A percentile compares a stretch with the other conserved stretches of the same genome.
Evolutionary conservation across 2,329 filamentous ascomycete species (phyloP).

Genomic region (Apiospora marii): DNA sequence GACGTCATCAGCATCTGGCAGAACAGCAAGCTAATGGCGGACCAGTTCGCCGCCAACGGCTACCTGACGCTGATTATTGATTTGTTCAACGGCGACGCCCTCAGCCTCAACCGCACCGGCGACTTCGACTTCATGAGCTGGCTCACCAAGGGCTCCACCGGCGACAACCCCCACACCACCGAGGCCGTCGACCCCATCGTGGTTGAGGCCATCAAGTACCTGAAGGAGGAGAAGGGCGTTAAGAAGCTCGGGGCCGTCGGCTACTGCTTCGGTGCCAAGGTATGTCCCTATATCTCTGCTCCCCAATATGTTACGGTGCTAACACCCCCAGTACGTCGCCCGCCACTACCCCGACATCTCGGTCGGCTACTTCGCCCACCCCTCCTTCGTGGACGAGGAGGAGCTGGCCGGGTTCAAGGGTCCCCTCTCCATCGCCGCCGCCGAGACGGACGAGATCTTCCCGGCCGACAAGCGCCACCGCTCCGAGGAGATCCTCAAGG

Average conservation of each 20-base stretch:
- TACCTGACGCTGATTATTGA: conserved; percentile 76
- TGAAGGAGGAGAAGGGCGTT: conserved; percentile 62
- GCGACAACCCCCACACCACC: conserved; percentile 58
- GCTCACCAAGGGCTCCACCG: conserved; percentile 52
- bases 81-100: conserved; percentile 71
- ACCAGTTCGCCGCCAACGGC: conserved; percentile 77
- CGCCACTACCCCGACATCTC: conserved; percentile 74
- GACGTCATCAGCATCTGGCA: conserved; percentile 63
- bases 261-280: conserved; percentile 81
- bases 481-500: conserved; percentile 68
- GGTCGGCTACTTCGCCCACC: conserved; percentile 78
- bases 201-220: conserved; percentile 59
- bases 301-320: background rate
- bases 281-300: conserved; percentile 39
- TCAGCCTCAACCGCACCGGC: conserved; percentile 59
- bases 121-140: conserved; percentile 53
- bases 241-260: conserved; percentile 71
- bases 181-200: conserved; percentile 57
- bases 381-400: conserved; percentile 74
- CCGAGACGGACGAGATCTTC: conserved; percentile 72
- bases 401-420: conserved; percentile 72
- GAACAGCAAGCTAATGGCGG: conserved; percentile 72
- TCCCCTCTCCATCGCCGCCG: conserved; percentile 72
- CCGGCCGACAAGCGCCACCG: conserved; percentile 68
- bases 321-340: conserved; percentile 64